Conservation (phyloP, 2,329 filamentous ascomycete species). For the Teratosphaeria epicoccoides region DNA sequence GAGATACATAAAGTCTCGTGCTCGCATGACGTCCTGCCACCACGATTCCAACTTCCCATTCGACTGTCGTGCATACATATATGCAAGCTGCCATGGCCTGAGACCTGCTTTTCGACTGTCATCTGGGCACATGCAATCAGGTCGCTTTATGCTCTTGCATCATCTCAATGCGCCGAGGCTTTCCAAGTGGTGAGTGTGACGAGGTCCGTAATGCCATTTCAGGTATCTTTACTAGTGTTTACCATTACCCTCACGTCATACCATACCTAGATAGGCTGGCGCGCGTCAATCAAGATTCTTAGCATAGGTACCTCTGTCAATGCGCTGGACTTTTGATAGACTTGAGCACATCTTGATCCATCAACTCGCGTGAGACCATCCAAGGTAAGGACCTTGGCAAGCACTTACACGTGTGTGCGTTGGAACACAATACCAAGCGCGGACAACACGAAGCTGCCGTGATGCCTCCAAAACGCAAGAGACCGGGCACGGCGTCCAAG, state of each 20-base stretch:
- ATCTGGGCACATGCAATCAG: background rate
- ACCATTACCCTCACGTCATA: background rate
- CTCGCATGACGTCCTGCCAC: background rate
- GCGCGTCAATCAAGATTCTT: background rate
- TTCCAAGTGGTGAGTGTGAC: too few species aligned
- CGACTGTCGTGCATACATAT: background rate
- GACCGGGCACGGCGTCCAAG: conserved; percentile 46
- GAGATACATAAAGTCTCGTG: too few species aligned
- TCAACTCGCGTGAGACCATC: background rate
- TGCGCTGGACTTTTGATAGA: background rate
- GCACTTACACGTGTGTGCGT: background rate
- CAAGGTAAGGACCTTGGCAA: too few species aligned
- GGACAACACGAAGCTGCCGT: background rate
- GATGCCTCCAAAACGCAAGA: conserved; percentile 45
- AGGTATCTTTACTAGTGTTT: background rate
- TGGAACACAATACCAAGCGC: background rate
- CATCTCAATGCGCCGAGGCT: background rate
- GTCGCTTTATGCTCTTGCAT: background rate
- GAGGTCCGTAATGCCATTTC: too few species aligned
- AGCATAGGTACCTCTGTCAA: background rate
- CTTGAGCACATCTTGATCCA: background rate
- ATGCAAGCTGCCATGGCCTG: background rate
- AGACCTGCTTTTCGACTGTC: background rate
- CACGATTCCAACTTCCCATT: background rate
- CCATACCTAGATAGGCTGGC: background rate